Conservation (phyloP, 805 yeast species). For the Candida dendrica region DNA sequence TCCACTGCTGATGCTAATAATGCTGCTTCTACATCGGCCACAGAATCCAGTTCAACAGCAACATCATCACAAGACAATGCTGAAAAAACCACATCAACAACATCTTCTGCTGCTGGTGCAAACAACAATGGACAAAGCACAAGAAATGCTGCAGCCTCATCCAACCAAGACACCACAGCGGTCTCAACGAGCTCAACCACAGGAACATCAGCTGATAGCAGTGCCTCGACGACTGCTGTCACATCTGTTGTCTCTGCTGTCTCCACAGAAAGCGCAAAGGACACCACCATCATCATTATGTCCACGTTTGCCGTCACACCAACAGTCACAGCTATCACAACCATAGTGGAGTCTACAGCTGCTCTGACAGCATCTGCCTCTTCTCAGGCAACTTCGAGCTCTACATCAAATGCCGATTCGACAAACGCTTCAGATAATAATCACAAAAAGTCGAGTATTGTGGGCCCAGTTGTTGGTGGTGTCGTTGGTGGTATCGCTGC, state of each 20-base stretch:
- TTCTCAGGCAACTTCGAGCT: constrained; percentile 5
- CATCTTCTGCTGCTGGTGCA: constrained; percentile 1
- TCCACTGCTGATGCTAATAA: constrained; percentile 2
- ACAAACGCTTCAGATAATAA: neutral
- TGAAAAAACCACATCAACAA: constrained; percentile 1
- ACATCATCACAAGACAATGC: constrained; percentile 15
- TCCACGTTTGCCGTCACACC: constrained; percentile 14
- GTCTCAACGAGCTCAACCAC: constrained; percentile 10
- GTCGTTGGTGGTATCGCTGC: constrained; percentile 52
- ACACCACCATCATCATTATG: constrained; percentile 13
- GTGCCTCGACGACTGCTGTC: constrained; percentile 17
- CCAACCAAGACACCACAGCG: constrained; percentile 4
- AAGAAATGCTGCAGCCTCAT: constrained; percentile 8
- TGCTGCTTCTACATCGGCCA: constrained; percentile 20
- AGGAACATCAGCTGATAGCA: constrained; percentile 9
- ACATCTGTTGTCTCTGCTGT: constrained; percentile 18
- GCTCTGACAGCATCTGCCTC: constrained; percentile 20
- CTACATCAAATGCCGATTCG: constrained; percentile 2
- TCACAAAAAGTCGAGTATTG: constrained; percentile 19
- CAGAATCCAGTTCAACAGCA: constrained; percentile 23
- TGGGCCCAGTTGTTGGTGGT: constrained; percentile 59
- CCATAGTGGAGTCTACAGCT: constrained; percentile 7
- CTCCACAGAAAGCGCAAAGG: constrained; percentile 10
- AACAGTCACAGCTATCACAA: constrained; percentile 3
- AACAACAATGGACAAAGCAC: constrained; percentile 2